A percentile compares a stretch with the other conserved stretches of the same genome.
Evolutionary conservation across 2,329 filamentous ascomycete genomes (phyloP).

Genomic region (Escovopsis sp.): DNA sequence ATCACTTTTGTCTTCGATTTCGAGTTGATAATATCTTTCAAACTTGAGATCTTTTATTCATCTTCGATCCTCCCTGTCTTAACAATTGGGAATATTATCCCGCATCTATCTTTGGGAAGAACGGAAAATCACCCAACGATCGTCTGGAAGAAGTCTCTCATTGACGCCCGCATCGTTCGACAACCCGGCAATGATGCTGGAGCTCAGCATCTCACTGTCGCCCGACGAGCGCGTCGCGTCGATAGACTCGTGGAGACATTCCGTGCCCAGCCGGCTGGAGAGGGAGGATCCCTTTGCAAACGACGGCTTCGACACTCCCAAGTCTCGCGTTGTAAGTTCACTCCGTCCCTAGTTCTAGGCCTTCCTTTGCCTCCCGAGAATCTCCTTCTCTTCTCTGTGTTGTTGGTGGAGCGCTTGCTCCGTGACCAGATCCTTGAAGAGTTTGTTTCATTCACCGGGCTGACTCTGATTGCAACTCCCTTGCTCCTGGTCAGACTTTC

Average conservation of each 20-base stretch:
- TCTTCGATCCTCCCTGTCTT: too few species aligned
- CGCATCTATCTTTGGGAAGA: too few species aligned
- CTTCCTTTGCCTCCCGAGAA: not conserved
- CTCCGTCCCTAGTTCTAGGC: not conserved
- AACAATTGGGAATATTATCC: too few species aligned
- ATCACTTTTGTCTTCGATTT: too few species aligned
- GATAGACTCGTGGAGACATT: slow-evolving; percentile 20
- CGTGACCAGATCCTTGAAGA: too few species aligned
- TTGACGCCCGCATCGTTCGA: too few species aligned
- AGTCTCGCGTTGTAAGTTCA: slow-evolving; percentile 17
- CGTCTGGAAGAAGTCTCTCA: too few species aligned
- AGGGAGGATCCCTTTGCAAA: slow-evolving; percentile 21
- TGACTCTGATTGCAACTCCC: not conserved
- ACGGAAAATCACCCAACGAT: too few species aligned
- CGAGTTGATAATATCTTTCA: too few species aligned
- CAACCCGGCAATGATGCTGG: not conserved
- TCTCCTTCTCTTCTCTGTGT: not conserved
- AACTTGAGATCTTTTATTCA: too few species aligned
- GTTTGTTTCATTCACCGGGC: too few species aligned
- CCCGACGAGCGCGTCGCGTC: slow-evolving; percentile 6
- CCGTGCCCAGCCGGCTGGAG: slow-evolving; percentile 21
- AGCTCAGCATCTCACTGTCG: not conserved
- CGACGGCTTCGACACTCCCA: slow-evolving; percentile 17
- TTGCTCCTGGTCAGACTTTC: not conserved
- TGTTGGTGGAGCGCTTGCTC: too few species aligned